Evolutionary conservation across 2,329 filamentous ascomycete genomes (phyloP).

Genomic region (Aquanectria penicillioides): DNA sequence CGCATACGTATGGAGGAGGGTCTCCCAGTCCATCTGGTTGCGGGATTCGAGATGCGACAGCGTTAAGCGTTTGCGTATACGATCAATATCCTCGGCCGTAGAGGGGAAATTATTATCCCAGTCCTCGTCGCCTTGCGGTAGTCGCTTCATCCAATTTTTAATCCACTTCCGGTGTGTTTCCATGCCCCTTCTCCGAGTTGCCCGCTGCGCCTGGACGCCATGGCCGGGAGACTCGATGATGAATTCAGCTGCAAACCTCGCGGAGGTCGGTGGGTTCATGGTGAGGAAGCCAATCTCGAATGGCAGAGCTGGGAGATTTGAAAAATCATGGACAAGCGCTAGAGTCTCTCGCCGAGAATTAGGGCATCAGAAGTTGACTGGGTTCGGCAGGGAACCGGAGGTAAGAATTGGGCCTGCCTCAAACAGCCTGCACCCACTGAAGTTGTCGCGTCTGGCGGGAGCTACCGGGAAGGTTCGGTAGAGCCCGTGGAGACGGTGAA

Average conservation of each 20-base stretch:
- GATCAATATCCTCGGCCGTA: constrained; percentile 32
- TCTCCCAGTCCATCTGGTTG: constrained; percentile 36
- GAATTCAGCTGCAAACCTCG: constrained; percentile 36
- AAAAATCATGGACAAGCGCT: constrained; percentile 11
- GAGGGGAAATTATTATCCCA: constrained; percentile 40
- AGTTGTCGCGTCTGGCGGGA: constrained; percentile 4
- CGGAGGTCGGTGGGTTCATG: constrained; percentile 33
- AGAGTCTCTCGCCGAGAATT: not conserved
- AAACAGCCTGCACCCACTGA: constrained; percentile 6
- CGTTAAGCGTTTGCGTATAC: constrained; percentile 32
- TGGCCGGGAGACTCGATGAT: constrained; percentile 39
- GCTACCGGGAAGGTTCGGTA: constrained; percentile 14
- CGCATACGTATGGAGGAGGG: constrained; percentile 38
- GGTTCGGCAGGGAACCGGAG: constrained; percentile 5
- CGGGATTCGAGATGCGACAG: constrained; percentile 33
- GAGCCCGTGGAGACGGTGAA: constrained; percentile 16
- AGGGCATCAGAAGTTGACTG: not conserved
- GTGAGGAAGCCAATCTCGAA: constrained; percentile 19
- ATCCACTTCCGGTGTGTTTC: constrained; percentile 41
- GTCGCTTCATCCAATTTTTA: constrained; percentile 37
- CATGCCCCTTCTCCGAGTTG: constrained; percentile 36
- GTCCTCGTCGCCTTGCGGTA: constrained; percentile 41
- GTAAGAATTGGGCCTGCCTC: not conserved
- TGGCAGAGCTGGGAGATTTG: constrained; percentile 16
- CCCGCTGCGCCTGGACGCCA: constrained; percentile 34